Percentiles rank a stretch among this genome's conserved stretches.
phyloP scores from a whole-genome alignment of 2,329 filamentous ascomycete species.

The Scleromitrula shiraiana region DNA sequence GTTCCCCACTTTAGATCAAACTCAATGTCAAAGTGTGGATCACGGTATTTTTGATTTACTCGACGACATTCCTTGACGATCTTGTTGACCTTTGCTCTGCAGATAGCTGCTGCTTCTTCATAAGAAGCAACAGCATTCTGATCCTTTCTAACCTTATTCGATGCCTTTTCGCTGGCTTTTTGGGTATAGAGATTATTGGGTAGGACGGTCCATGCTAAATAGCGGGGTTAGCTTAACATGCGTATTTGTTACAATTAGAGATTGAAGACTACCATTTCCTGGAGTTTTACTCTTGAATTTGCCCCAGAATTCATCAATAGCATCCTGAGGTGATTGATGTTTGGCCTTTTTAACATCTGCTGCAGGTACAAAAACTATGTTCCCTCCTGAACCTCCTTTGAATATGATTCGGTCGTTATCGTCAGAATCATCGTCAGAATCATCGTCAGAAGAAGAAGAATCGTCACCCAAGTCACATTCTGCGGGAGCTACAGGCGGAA shows the following conservation, averaged over 20 bases:
- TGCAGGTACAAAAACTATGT: slow-evolving; percentile 1
- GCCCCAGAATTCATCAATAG: slow-evolving; percentile 65
- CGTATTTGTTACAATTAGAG: background rate
- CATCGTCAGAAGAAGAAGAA: background rate
- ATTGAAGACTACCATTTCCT: slow-evolving; percentile 48
- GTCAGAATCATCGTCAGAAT: background rate
- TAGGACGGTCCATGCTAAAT: slow-evolving; percentile 56
- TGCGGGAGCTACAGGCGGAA: background rate
- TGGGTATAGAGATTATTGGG: slow-evolving; percentile 60
- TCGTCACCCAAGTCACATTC: background rate
- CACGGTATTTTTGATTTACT: slow-evolving; percentile 78
- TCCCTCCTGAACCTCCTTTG: slow-evolving; percentile 2
- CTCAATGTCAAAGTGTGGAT: slow-evolving; percentile 82
- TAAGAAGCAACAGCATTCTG: slow-evolving; percentile 59
- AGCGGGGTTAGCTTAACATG: background rate
- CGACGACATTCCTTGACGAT: slow-evolving; percentile 60
- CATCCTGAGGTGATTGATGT: slow-evolving; percentile 56
- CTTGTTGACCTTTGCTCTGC: slow-evolving; percentile 54
- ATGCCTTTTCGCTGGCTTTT: slow-evolving; percentile 47
- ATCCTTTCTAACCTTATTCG: slow-evolving; percentile 44
- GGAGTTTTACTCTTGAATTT: slow-evolving; percentile 63
- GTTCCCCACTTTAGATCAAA: slow-evolving; percentile 57
- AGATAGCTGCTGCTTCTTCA: slow-evolving; percentile 62
- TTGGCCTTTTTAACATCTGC: slow-evolving; percentile 30
- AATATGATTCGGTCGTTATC: background rate